A percentile compares a stretch with the other conserved stretches of the same genome.
Conservation (phyloP, 805 yeast genomes). For the Pichia sporocuriosa region DNA sequence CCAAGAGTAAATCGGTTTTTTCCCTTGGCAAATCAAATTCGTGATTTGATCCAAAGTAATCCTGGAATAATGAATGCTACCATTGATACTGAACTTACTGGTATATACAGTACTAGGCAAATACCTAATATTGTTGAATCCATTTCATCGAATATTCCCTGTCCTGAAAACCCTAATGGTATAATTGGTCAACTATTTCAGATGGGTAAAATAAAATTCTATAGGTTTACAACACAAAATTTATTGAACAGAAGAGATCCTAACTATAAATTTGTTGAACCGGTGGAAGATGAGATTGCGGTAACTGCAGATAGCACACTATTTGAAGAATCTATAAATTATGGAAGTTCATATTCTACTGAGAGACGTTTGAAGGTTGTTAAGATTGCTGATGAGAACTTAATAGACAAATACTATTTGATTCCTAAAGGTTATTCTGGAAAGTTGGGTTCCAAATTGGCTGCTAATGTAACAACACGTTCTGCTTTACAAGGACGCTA, state of each 20-base stretch:
- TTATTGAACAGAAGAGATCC: slow-evolving; percentile 8
- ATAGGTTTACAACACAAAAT: slow-evolving; percentile 34
- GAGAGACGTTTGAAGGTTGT: slow-evolving; percentile 8
- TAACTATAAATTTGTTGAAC: neutral
- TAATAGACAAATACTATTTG: slow-evolving; percentile 1
- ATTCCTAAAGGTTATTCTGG: slow-evolving; percentile 7
- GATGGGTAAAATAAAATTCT: slow-evolving; percentile 67
- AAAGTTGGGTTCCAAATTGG: neutral
- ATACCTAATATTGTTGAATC: slow-evolving; percentile 12
- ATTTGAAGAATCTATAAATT: slow-evolving; percentile 10
- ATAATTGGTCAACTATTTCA: slow-evolving; percentile 13
- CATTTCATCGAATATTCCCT: slow-evolving; percentile 19
- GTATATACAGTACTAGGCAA: slow-evolving; percentile 27
- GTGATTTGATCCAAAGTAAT: slow-evolving; percentile 35
- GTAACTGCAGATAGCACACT: slow-evolving; percentile 3
- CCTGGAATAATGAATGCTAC: slow-evolving; percentile 59
- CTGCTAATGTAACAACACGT: neutral
- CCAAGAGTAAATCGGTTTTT: slow-evolving; percentile 34
- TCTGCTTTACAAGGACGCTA: neutral
- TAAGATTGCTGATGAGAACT: neutral
- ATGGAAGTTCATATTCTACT: neutral
- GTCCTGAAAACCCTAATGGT: slow-evolving; percentile 12
- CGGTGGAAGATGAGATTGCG: neutral
- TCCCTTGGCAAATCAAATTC: slow-evolving; percentile 62
- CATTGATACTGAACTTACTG: slow-evolving; percentile 43